Base-by-base conservation (phyloP, 2,329 filamentous ascomycete genomes). In the Nannizziopsis arthrosporioides region DNA sequence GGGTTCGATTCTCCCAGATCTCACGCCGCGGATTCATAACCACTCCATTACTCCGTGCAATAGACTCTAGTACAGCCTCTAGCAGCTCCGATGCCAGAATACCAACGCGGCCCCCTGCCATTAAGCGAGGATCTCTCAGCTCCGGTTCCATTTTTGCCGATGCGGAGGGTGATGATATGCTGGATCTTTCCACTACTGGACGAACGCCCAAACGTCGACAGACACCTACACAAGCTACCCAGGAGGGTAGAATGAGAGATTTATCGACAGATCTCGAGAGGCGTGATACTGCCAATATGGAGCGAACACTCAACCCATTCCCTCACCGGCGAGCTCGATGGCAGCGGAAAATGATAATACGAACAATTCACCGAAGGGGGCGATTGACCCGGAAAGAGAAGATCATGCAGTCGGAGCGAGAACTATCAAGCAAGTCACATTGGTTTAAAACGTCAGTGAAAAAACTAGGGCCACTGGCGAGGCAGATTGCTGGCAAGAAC, bases 401-500 rank as follows among this genome's bases (percentile, higher is more conserved):
- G 47, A 76, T 95, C 51, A 77, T 78, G 61, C 79, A 81, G 56
- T 78, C 75, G 6, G 80, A 83, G 62, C 68, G 79, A 36, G 69
- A 78, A 56, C 71, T 71, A 46, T 57, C 75, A 19, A 70, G 69
- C 63, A 81, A 81, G 66, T 87, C 81, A 53, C 76, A 82, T 41
- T 77, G 78, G 56, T 76, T 95, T 62, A 82, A 88, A 59, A 95
- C 92, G 2, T 87, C 81, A 42, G 73, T 85, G 54, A 98, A 98
- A 79, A 98, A 98, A 72, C 75, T 98, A 48, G 81, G 83, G 45
- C 82, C 85, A 58, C 71, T 98, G 43, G 82, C 90, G 18, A 80
- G 84, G 48, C 92, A 96, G 70, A 92, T 98, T 61, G 76, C 81
- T 1, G 92, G 92, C 56, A 96, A 95, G 76, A 82, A 82, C n/a